phyloP scores from a whole-genome alignment of 768 basidiomycete species.

The Suillus alpinus region DNA sequence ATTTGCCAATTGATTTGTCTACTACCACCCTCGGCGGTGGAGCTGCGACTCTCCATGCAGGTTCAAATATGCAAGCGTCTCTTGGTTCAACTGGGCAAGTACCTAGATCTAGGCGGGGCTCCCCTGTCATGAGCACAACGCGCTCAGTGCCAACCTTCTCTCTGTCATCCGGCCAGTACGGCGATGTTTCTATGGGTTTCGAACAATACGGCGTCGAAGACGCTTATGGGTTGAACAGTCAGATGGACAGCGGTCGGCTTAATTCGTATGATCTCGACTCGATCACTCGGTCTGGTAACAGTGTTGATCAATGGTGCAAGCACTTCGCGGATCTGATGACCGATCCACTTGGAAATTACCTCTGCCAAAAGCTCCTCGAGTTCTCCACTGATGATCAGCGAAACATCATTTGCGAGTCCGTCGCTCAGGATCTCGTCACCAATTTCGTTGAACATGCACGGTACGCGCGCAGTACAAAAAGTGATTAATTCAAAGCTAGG shows the following conservation, averaged over 20 bases:
- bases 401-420: conserved; percentile 94
- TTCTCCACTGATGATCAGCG: conserved; percentile 97
- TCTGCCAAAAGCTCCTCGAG: conserved; percentile 97
- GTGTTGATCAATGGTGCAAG: conserved; percentile 38
- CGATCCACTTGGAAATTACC: conserved; percentile 98
- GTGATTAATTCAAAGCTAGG: conserved; percentile 79
- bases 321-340: conserved; percentile 99
- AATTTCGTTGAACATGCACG: conserved; percentile 99
- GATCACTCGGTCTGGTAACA: conserved; percentile 36
- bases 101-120: conserved; percentile 68
- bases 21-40: conserved; percentile 55
- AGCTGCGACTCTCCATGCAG: conserved; percentile 60
- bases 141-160: conserved; percentile 80
- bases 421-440: conserved; percentile 94
- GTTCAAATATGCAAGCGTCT: conserved; percentile 56
- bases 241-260: conserved; percentile 52
- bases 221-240: conserved; percentile 43
- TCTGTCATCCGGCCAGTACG: conserved; percentile 61
- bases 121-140: conserved; percentile 61
- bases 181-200: conserved; percentile 37
- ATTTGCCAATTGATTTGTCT: conserved; percentile 47
- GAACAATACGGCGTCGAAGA: conserved; percentile 60
- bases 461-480: conserved; percentile 98
- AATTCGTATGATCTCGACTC: conserved; percentile 57
- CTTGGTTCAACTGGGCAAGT: conserved; percentile 24